phyloP scores from a whole-genome alignment of 2,329 filamentous ascomycete genomes.

The Microcera coccophila region DNA sequence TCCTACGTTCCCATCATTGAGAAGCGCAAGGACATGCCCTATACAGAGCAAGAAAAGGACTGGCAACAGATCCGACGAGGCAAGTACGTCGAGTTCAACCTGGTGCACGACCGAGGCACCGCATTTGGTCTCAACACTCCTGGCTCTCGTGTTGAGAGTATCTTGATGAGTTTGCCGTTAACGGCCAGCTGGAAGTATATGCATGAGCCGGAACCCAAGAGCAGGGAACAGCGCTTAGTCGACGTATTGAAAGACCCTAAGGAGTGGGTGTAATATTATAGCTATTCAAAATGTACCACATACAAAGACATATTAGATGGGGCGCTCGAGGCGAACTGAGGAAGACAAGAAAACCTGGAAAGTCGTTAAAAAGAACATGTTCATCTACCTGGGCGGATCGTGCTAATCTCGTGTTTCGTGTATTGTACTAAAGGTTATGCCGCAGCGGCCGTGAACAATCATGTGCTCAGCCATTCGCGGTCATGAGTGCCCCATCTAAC shows the following conservation, averaged over 20 bases:
- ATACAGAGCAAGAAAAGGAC: constrained; percentile 77
- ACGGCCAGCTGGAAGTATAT: constrained; percentile 96
- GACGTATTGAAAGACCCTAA: constrained; percentile 64
- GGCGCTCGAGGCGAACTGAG: neutral
- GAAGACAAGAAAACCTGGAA: neutral
- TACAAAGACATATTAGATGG: constrained; percentile 6
- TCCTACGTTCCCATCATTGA: constrained; percentile 87
- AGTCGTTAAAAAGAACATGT: neutral
- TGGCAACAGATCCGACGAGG: constrained; percentile 95
- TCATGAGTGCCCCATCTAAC: too few relatives aligned
- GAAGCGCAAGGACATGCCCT: constrained; percentile 87
- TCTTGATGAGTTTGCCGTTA: constrained; percentile 91
- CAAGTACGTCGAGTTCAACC: constrained; percentile 97
- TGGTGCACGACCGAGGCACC: constrained; percentile 93
- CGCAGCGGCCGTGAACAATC: too few relatives aligned
- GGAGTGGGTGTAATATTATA: constrained; percentile 56
- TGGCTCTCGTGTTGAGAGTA: constrained; percentile 88
- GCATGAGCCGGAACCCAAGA: constrained; percentile 74
- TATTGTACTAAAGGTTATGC: too few relatives aligned
- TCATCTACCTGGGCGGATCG: neutral
- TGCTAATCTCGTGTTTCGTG: too few relatives aligned
- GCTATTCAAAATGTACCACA: constrained; percentile 5
- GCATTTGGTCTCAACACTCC: constrained; percentile 92
- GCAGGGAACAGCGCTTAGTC: constrained; percentile 74
- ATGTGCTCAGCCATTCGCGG: too few relatives aligned